Evolutionary conservation across 371 early-diverging fungal genomes (phyloP), one percentile per base, ranked within the genome.

Genomic region (Apophysomyces trapeziformis): DNA sequence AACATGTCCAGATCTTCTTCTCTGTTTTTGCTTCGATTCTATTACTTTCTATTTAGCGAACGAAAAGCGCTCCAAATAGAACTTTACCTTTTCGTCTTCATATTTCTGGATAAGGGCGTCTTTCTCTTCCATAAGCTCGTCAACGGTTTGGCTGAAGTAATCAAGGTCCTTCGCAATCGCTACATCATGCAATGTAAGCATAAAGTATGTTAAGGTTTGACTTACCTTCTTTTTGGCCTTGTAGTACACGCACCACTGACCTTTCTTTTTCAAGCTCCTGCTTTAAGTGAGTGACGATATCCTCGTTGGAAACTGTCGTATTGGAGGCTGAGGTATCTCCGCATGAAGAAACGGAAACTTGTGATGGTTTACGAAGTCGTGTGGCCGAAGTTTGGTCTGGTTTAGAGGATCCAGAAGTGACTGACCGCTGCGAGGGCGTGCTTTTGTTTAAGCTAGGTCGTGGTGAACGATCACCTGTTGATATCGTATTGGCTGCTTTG

Each of bases 211-310:
- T 35, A 60, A 14, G 11, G 45, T 13, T 41, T 13, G 7, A 18
- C 12, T 65, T 65, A 76, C 79, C 79, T 75, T 80, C 77, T 80
- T 80, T 80, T 41, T 80, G 80, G 14, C 73, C 68, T 50, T 80
- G 80, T 38, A 80, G 69, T 60, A 74, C 75, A 38, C 73, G 71
- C 5, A 75, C 73, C 4, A 75, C 70, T 21, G 77, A 75, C 12
- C 69, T 68, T 65, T 80, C 80, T 59, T 73, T 76, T 32, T 79
- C 80, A 26, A 79, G 66, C 26, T 67, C 65, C 39, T 35, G 12
- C 18, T 21, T 58, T 54, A 46, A 18, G 38, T 65, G 50, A 13
- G 38, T 11, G n/a, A 61, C 36, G 41, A 67, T n/a, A 37, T 58
- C 58, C 7, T 37, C 58, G 14, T 39, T 43, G 9, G 47, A 38